Percentiles rank a stretch among this genome's conserved stretches.
phyloP scores from a whole-genome alignment of 2,329 filamentous ascomycete species.

The Exophiala mesophila region DNA sequence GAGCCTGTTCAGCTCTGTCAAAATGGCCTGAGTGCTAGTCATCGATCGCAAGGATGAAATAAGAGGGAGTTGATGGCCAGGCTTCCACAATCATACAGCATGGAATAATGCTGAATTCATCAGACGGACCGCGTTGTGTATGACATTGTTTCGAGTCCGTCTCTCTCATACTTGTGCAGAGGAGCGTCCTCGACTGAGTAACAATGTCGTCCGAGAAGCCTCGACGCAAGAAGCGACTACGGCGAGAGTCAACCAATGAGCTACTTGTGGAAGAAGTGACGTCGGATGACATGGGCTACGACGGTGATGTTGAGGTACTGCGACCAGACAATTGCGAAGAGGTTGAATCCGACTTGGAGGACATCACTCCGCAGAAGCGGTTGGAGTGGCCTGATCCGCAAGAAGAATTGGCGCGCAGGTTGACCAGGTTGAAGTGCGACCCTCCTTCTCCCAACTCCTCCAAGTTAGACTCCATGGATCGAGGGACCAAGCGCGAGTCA shows the following conservation, averaged over 20 bases:
- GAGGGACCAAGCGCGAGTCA: conserved; percentile 15
- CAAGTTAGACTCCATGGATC: conserved; percentile 2
- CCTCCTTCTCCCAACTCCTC: neutral
- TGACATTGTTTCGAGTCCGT: no score
- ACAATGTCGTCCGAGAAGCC: conserved; percentile 3
- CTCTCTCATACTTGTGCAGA: no score
- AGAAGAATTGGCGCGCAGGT: conserved; percentile 20
- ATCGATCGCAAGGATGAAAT: no score
- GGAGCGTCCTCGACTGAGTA: no score
- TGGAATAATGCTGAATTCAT: no score
- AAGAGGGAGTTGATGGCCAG: no score
- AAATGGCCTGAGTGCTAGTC: no score
- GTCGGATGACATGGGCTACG: conserved; percentile 30
- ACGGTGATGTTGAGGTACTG: conserved; percentile 31
- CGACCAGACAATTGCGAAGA: conserved; percentile 35
- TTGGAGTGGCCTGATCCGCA: conserved; percentile 30
- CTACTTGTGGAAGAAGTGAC: conserved; percentile 28
- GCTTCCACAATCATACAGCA: no score
- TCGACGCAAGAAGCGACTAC: conserved; percentile 17
- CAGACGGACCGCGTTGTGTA: no score
- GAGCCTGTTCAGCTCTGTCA: no score
- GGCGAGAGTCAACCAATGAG: conserved; percentile 25
- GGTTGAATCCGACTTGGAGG: conserved; percentile 24
- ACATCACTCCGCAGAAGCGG: conserved; percentile 28
- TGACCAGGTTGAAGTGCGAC: conserved; percentile 19